phyloP scores from a whole-genome alignment of 2,329 filamentous ascomycete genomes.

The Lachnellula hyalina region DNA sequence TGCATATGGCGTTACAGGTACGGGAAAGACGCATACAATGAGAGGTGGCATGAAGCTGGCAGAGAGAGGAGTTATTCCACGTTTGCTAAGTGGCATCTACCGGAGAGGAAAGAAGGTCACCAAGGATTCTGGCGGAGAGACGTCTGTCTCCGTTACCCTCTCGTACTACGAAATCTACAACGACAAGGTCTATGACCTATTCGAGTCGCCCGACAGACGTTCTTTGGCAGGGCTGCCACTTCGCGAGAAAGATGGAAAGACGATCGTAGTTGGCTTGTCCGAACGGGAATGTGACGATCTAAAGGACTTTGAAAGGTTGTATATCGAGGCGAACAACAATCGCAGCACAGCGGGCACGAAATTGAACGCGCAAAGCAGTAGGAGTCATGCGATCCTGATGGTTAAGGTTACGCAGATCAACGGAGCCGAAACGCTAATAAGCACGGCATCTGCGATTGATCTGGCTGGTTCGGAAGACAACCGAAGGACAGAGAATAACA shows the following conservation, averaged over 20 bases:
- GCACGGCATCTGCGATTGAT: conserved; percentile 89
- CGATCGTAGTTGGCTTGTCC: conserved; percentile 77
- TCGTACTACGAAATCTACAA: conserved; percentile 98
- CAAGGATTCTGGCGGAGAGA: conserved; percentile 69
- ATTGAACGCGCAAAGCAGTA: conserved; percentile 84
- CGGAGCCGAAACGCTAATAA: conserved; percentile 62
- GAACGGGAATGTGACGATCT: conserved; percentile 77
- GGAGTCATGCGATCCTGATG: conserved; percentile 84
- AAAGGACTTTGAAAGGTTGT: conserved; percentile 84
- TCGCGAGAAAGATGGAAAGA: conserved; percentile 81
- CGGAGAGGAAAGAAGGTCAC: conserved; percentile 77
- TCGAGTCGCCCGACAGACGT: conserved; percentile 82
- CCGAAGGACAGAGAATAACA: conserved; percentile 85
- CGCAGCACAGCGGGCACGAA: conserved; percentile 86
- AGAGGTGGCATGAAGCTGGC: conserved; percentile 80
- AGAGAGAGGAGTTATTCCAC: conserved; percentile 82
- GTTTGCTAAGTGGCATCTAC: conserved; percentile 80
- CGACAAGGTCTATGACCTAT: conserved; percentile 88
- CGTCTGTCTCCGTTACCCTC: conserved; percentile 66
- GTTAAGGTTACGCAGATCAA: conserved; percentile 81
- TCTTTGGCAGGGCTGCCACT: conserved; percentile 68
- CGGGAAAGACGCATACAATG: conserved; percentile 96
- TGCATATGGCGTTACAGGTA: conserved; percentile 88
- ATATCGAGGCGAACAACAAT: conserved; percentile 89
- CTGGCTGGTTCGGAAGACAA: conserved; percentile 95